Evolutionary conservation across 2,329 filamentous ascomycete genomes (phyloP).

Genomic region (Aspergillus spinulosporus): DNA sequence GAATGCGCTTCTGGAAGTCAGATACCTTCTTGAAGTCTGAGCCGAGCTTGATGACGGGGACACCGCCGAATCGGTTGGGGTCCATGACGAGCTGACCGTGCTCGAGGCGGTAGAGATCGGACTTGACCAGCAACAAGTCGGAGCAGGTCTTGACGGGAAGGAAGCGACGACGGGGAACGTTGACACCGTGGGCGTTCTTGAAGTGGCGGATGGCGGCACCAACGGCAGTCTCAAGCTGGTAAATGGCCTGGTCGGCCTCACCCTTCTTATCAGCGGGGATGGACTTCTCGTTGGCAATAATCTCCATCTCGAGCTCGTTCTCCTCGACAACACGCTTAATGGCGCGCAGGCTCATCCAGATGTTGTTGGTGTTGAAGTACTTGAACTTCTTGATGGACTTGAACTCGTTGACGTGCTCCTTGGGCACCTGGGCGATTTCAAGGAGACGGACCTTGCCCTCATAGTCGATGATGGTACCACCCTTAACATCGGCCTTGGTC

Average conservation of each 20-base stretch:
- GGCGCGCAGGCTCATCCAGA: slow-evolving; percentile 97
- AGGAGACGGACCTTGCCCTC: slow-evolving; percentile 94
- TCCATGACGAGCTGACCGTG: slow-evolving; percentile 98
- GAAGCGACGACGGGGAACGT: slow-evolving; percentile 96
- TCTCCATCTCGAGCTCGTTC: slow-evolving; percentile 98
- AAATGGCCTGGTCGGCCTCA: slow-evolving; percentile 94
- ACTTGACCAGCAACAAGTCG: slow-evolving; percentile 99
- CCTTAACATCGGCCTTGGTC: slow-evolving; percentile 99
- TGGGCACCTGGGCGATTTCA: slow-evolving; percentile 98
- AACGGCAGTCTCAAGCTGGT: slow-evolving; percentile 98
- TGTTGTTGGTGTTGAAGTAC: slow-evolving; percentile 99
- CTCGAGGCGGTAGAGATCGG: slow-evolving; percentile 96
- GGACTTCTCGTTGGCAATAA: slow-evolving; percentile 98
- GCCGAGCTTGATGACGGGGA: slow-evolving; percentile 97
- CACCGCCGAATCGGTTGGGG: slow-evolving; percentile 91
- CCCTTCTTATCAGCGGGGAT: slow-evolving; percentile 99
- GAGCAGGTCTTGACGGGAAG: slow-evolving; percentile 99
- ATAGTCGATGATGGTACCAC: slow-evolving; percentile 99
- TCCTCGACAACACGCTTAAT: slow-evolving; percentile 99
- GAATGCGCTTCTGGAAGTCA: slow-evolving; percentile 58
- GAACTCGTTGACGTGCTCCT: slow-evolving; percentile 99
- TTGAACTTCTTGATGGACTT: slow-evolving; percentile 99
- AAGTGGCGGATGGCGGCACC: slow-evolving; percentile 99
- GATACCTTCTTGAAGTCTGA: slow-evolving; percentile 99
- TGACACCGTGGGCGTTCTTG: slow-evolving; percentile 97